Conservation (phyloP, 306 rosid species). For the Quercus ilex region DNA sequence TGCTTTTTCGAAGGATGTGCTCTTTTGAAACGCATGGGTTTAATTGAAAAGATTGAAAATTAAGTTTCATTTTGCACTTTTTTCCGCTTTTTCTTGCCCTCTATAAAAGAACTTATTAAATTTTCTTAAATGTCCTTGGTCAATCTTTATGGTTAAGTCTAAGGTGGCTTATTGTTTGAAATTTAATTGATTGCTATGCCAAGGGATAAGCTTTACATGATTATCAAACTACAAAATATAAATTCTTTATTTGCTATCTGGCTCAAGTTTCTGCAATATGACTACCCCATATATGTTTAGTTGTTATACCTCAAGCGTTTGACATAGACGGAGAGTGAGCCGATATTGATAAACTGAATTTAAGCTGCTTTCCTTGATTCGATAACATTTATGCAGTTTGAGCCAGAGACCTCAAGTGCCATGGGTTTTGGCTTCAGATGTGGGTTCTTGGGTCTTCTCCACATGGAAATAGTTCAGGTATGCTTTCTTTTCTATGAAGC, state of each 20-base stretch:
- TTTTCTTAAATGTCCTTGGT: neutral
- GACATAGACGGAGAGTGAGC: neutral
- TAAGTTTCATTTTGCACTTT: neutral
- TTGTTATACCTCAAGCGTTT: slow-evolving; percentile 7
- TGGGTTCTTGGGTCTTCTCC: slow-evolving; percentile 94
- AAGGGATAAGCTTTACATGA: slow-evolving; percentile 8
- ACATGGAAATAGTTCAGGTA: slow-evolving; percentile 98
- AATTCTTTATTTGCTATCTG: slow-evolving; percentile 1
- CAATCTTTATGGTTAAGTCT: neutral
- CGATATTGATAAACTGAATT: slow-evolving; percentile 17
- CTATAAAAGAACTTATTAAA: neutral
- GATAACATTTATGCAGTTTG: slow-evolving; percentile 50
- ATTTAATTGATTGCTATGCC: slow-evolving; percentile 8
- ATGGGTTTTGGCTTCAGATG: slow-evolving; percentile 99
- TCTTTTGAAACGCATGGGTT: neutral
- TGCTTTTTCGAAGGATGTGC: neutral
- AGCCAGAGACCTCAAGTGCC: slow-evolving; percentile 93
- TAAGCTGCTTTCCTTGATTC: slow-evolving; percentile 18
- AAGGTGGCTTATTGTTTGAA: neutral
- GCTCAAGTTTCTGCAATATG: neutral
- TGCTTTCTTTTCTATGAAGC: slow-evolving; percentile 2
- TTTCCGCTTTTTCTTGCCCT: neutral
- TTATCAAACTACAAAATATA: neutral
- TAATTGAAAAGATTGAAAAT: neutral
- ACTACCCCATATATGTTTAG: neutral